These are phyloP conservation scores for Volvariella surrecta DNA, from an alignment of 1,284 basidiomycete species.

Conservation along the genomic window DNA sequence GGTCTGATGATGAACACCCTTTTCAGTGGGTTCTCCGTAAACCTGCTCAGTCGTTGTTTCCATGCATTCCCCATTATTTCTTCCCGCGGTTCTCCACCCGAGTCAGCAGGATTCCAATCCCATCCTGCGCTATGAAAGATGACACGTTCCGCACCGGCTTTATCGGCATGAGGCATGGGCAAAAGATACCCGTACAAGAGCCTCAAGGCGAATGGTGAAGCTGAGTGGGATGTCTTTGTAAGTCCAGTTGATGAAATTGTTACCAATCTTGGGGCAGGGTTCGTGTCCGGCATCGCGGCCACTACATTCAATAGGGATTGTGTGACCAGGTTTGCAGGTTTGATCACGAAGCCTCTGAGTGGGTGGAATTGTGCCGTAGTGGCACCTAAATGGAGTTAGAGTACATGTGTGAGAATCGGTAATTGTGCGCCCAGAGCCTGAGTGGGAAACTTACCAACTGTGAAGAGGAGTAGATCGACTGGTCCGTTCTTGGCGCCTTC, in stretches of 20 bases:
- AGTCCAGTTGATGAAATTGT: constrained; percentile 44
- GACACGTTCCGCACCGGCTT: constrained; percentile 43
- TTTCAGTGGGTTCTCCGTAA: constrained; percentile 23
- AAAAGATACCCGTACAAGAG: constrained; percentile 37
- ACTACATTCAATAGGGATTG: constrained; percentile 39
- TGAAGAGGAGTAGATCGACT: constrained; percentile 40
- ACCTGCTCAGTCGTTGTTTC: constrained; percentile 25
- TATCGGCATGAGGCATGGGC: constrained; percentile 41
- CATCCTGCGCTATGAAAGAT: constrained; percentile 36
- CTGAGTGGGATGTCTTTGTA: constrained; percentile 30
- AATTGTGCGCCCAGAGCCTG: not conserved
- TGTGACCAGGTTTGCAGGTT: constrained; percentile 43
- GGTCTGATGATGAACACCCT: constrained; percentile 45
- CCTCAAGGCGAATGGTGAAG: constrained; percentile 40
- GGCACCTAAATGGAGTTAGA: constrained; percentile 21
- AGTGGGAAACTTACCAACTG: constrained; percentile 32
- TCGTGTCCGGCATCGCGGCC: constrained; percentile 29
- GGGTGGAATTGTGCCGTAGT: constrained; percentile 27
- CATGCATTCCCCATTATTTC: constrained; percentile 35
- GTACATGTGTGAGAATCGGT: not conserved
- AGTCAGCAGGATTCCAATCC: constrained; percentile 28
- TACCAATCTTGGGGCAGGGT: constrained; percentile 39
- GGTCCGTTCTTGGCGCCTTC: constrained; percentile 23
- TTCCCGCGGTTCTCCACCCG: constrained; percentile 24
- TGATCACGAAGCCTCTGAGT: constrained; percentile 33